Conservation (phyloP, 257 asterid genomes). For the Solanum sejunctum region DNA sequence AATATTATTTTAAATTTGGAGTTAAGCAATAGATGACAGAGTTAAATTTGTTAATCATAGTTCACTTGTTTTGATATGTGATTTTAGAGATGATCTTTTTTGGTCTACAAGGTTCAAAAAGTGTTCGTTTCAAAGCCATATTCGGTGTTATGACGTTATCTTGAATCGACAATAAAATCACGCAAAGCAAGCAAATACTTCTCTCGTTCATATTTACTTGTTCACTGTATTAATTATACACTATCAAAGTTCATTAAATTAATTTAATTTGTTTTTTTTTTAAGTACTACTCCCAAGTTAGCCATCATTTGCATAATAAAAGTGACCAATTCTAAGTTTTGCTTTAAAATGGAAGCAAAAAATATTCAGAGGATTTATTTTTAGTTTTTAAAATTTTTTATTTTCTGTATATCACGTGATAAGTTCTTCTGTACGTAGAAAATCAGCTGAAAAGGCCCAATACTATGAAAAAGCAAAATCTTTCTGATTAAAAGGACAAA, state of each 20-base stretch:
- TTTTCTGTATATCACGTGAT: not conserved
- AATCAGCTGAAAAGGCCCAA: not conserved
- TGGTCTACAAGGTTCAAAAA: too few species aligned
- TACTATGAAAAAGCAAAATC: not conserved
- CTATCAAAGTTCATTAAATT: not conserved
- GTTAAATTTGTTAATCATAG: too few species aligned
- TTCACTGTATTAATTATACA: not conserved
- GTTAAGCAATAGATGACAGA: too few species aligned
- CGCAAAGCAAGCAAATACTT: not conserved
- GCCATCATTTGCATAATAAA: not conserved
- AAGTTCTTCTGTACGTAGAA: not conserved
- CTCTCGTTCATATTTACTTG: not conserved
- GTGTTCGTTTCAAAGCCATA: too few species aligned
- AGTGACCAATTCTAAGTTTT: not conserved
- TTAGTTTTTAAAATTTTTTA: not conserved
- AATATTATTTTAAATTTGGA: too few species aligned
- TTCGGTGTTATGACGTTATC: not conserved
- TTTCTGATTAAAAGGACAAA: not conserved
- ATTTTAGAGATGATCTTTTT: too few species aligned
- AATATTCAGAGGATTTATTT: not conserved
- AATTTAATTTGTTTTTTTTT: not conserved
- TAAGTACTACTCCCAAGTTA: not conserved
- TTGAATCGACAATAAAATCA: not conserved
- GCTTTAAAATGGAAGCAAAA: not conserved
- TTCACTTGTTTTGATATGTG: too few species aligned